Conservation (phyloP, 495 filamentous ascomycete genomes). For the Daldinia grandis region DNA sequence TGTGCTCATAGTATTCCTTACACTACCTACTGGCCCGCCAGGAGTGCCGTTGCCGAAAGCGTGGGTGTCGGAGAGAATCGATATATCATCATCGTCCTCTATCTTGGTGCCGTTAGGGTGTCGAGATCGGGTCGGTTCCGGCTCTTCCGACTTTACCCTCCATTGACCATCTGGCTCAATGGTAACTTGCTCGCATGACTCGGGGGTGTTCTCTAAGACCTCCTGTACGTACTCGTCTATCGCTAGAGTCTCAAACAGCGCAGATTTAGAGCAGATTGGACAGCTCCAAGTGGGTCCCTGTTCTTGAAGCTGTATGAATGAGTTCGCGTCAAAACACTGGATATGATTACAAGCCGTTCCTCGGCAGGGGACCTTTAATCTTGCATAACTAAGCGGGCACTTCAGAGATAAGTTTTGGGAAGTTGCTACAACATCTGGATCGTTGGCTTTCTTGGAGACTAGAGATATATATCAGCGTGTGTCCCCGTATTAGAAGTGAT, state of each 20-base stretch:
- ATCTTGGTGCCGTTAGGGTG: slow-evolving; percentile 46
- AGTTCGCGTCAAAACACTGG: slow-evolving; percentile 94
- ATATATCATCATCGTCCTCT: slow-evolving; percentile 75
- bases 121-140: slow-evolving; percentile 43
- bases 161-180: slow-evolving; percentile 89
- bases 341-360: slow-evolving; percentile 85
- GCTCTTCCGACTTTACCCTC: slow-evolving; percentile 52
- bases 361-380: slow-evolving; percentile 81
- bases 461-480: slow-evolving; percentile 32
- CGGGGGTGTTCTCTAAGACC: slow-evolving; percentile 76
- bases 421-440: slow-evolving; percentile 86
- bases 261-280: slow-evolving; percentile 86
- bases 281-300: slow-evolving; percentile 96
- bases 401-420: slow-evolving; percentile 89
- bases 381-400: slow-evolving; percentile 86
- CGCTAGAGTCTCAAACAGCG: slow-evolving; percentile 80
- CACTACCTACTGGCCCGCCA: neutral
- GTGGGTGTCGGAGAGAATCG: slow-evolving; percentile 51
- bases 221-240: slow-evolving; percentile 94
- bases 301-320: slow-evolving; percentile 91
- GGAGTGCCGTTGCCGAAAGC: slow-evolving; percentile 30
- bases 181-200: slow-evolving; percentile 80
- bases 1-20: slow-evolving; percentile 15
- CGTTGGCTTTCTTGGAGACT: slow-evolving; percentile 84
- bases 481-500: neutral